Evolutionary conservation across 2,329 filamentous ascomycete species (phyloP).

Genomic region (Ophiocordyceps sinensis): DNA sequence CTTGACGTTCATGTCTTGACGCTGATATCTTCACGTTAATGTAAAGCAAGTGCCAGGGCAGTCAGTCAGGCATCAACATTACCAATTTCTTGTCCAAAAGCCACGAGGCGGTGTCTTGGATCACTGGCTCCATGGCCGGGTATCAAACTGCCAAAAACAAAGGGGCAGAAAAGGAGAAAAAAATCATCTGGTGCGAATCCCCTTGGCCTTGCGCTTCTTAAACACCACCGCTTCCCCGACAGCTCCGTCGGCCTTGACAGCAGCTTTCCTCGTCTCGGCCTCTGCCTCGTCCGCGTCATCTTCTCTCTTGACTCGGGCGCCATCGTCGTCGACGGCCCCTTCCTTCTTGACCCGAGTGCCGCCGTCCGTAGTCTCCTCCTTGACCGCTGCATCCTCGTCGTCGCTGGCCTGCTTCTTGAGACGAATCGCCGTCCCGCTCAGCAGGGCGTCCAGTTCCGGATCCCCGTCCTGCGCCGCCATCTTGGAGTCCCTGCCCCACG

Average conservation of each 20-base stretch:
- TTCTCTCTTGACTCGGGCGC: constrained; percentile 23
- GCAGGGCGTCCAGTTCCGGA: constrained; percentile 47
- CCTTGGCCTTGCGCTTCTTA: constrained; percentile 65
- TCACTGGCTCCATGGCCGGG: not conserved
- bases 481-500: constrained; percentile 40
- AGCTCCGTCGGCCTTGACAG: constrained; percentile 21
- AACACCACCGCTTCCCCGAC: constrained; percentile 44
- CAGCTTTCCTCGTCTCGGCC: not conserved
- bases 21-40: too few species aligned
- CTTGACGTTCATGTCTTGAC: too few species aligned
- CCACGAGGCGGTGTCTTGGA: too few species aligned
- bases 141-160: not conserved
- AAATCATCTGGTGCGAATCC: constrained; percentile 41
- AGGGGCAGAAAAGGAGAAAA: not conserved
- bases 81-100: too few species aligned
- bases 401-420: constrained; percentile 8
- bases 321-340: constrained; percentile 8
- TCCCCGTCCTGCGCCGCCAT: constrained; percentile 30
- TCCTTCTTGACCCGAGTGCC: constrained; percentile 10
- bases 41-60: too few species aligned
- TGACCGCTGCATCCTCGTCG: constrained; percentile 7
- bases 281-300: constrained; percentile 9
- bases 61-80: too few species aligned
- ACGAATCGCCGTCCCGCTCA: constrained; percentile 21
- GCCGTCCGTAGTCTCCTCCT: constrained; percentile 9